These are phyloP conservation scores for Mycena leptocephala DNA, from an alignment of 768 basidiomycete species.

Conservation along the genomic window DNA sequence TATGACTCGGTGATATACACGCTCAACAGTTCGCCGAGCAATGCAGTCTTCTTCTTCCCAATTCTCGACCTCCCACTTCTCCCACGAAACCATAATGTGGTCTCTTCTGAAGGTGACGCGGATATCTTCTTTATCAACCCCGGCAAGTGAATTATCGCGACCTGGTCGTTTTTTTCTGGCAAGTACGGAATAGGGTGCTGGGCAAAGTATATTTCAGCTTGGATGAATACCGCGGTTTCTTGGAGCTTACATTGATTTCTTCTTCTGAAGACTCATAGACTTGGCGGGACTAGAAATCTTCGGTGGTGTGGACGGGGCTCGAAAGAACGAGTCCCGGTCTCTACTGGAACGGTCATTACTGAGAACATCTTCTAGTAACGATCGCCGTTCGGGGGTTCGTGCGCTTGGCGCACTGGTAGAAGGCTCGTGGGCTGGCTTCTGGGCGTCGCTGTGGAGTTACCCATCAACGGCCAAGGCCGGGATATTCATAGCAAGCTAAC, in stretches of 20 bases:
- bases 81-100: slow-evolving; percentile 64
- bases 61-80: slow-evolving; percentile 59
- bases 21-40: slow-evolving; percentile 64
- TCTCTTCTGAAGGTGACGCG: slow-evolving; percentile 65
- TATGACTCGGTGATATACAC: slow-evolving; percentile 64
- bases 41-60: slow-evolving; percentile 58
- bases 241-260: slow-evolving; percentile 60
- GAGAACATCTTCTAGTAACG: slow-evolving; percentile 32
- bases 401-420: slow-evolving; percentile 9
- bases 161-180: slow-evolving; percentile 63
- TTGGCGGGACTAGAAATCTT: slow-evolving; percentile 34
- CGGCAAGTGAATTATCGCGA: slow-evolving; percentile 68
- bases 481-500: slow-evolving; percentile 18
- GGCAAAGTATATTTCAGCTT: slow-evolving; percentile 31
- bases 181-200: slow-evolving; percentile 64
- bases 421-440: slow-evolving; percentile 6
- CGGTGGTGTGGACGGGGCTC: slow-evolving; percentile 36
- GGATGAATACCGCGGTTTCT: background rate
- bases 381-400: slow-evolving; percentile 26
- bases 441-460: background rate
- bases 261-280: slow-evolving; percentile 52
- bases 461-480: background rate
- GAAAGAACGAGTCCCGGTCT: slow-evolving; percentile 28
- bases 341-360: slow-evolving; percentile 11
- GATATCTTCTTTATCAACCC: slow-evolving; percentile 66